Evolutionary conservation across 768 basidiomycete species (phyloP), one percentile per base, ranked within the genome.

Genomic region (Mycena floridula): DNA sequence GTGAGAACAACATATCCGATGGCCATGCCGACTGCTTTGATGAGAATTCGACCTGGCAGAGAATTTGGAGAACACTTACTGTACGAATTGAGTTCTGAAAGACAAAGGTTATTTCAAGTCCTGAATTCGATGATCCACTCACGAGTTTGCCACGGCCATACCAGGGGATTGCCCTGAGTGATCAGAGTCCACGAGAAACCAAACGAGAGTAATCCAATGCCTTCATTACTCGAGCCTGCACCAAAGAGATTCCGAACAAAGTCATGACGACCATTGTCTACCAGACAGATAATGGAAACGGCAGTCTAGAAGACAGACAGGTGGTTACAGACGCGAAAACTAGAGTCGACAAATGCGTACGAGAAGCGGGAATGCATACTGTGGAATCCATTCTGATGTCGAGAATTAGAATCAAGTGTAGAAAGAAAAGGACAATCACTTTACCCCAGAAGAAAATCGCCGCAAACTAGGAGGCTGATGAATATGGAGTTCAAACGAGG

Each of bases 121-220:
- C 40, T 18, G 37, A 37, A 30, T 5, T 39, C 21, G 41, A 43
- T 32, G 41, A 25, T 44, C 21, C 5, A 64, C 70, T 25, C 53
- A 71, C 72, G 77, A 0, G 77, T 77, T 49, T 73, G 70, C 40
- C 76, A 64, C 5, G 77, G 77, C 76, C 76, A 78, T 7, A 74
- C 70, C 5, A 79, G 59, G 1, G 77, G 77, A 37, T 59, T 69
- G 4, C 75, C 76, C 53, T 79, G 76, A 1, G 70, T 72, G 48
- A 79, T 77, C 18, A 79, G 60, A 5, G 73, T 76, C 74, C 74
- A 76, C 36, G 68, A 69, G 20, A 70, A 66, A 43, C 67, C 59
- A 51, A 76, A 73, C 25, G 69, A 71, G 27, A 74, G 54, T 37
- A 76, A 45, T 4, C 74, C 74, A 12, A 76, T 63, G 11, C 74